phyloP scores from a whole-genome alignment of 2,329 filamentous ascomycete genomes.

The Chalara sp. region DNA sequence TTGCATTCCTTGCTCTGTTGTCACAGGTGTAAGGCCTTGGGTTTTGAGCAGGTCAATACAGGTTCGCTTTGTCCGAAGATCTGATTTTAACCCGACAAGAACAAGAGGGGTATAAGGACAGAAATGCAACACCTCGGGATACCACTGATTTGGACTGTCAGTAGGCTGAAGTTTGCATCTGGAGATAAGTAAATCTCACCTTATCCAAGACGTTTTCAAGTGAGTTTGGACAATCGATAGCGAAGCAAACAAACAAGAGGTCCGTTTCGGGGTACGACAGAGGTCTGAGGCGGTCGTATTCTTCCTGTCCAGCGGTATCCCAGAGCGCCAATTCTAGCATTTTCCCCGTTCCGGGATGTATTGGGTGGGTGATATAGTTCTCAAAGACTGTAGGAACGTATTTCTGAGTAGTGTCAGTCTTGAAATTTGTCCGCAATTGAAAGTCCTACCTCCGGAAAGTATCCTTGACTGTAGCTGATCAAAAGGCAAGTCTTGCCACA shows the following conservation, averaged over 20 bases:
- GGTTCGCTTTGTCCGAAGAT: slow-evolving; percentile 88
- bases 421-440: slow-evolving; percentile 17
- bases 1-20: slow-evolving; percentile 77
- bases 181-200: slow-evolving; percentile 44
- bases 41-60: slow-evolving; percentile 99
- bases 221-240: slow-evolving; percentile 97
- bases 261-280: slow-evolving; percentile 98
- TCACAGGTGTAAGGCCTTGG: slow-evolving; percentile 92
- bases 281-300: slow-evolving; percentile 92
- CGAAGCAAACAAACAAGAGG: slow-evolving; percentile 96
- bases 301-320: slow-evolving; percentile 98
- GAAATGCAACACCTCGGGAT: slow-evolving; percentile 97
- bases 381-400: slow-evolving; percentile 99
- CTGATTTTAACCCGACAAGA: slow-evolving; percentile 93
- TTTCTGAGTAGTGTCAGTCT: slow-evolving; percentile 58
- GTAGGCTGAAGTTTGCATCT: neutral
- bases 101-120: slow-evolving; percentile 95
- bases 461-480: slow-evolving; percentile 98
- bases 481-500: slow-evolving; percentile 98
- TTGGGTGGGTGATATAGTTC: slow-evolving; percentile 98
- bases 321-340: slow-evolving; percentile 93
- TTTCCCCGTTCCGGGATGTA: slow-evolving; percentile 81
- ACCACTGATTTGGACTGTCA: slow-evolving; percentile 61
- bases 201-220: slow-evolving; percentile 99
- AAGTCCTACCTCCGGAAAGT: slow-evolving; percentile 83